These are phyloP conservation scores for Tubosaeta sp. DNA, from an alignment of 768 basidiomycete genomes.

Conservation along the genomic window DNA sequence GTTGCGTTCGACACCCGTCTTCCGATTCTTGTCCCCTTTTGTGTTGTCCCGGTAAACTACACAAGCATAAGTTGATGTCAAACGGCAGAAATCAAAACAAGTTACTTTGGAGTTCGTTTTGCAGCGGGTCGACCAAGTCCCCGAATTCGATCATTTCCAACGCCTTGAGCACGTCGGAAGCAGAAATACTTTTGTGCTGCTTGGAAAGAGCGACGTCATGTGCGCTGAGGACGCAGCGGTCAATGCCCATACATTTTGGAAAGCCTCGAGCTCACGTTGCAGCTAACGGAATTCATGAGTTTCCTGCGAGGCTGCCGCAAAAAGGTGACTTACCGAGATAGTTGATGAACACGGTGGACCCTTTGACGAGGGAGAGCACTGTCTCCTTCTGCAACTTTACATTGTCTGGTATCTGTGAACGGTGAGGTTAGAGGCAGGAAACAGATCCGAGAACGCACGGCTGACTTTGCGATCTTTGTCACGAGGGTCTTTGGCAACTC, in stretches of 20 bases:
- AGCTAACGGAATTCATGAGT: conserved; percentile 28
- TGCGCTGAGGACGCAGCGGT: conserved; percentile 45
- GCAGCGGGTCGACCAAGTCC: conserved; percentile 60
- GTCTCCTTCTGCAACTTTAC: conserved; percentile 90
- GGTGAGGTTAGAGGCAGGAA: not conserved
- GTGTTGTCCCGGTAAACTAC: conserved; percentile 62
- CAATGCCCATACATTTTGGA: conserved; percentile 1
- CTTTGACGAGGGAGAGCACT: conserved; percentile 76
- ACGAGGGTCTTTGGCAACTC: conserved; percentile 83
- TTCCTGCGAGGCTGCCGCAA: not conserved
- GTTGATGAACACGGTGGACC: conserved; percentile 93
- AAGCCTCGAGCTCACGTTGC: conserved; percentile 37
- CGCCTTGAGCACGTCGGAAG: conserved; percentile 86
- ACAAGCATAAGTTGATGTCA: not conserved
- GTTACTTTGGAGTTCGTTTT: conserved; percentile 61
- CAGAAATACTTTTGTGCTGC: conserved; percentile 85
- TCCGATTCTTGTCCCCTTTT: conserved; percentile 55
- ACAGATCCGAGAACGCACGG: conserved; percentile 44
- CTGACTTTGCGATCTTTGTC: conserved; percentile 80
- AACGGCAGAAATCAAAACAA: not conserved
- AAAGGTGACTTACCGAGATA: conserved; percentile 63
- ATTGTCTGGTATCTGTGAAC: conserved; percentile 68
- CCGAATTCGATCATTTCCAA: conserved; percentile 75
- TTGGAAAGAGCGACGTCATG: conserved; percentile 84
- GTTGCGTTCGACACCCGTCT: conserved; percentile 21